Base-by-base conservation (phyloP, 192 early-diverging fungal species). In the Mortierella claussenii region DNA sequence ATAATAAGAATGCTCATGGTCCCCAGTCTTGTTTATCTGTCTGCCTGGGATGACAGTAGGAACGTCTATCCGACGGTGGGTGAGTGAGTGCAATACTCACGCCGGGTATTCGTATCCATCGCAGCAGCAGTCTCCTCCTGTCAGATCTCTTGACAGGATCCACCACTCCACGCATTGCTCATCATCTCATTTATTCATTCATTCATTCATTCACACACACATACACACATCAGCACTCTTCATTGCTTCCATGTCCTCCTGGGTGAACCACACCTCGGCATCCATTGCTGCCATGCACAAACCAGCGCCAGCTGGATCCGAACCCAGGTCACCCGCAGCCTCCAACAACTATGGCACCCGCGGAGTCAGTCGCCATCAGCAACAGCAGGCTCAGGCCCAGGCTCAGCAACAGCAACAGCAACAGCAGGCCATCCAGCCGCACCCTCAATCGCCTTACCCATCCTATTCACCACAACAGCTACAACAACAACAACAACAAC, bases 211-310 rank as follows among this genome's bases (percentile, higher is more conserved):
- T n/a, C n/a, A n/a, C 37, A 40, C 37, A 13, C 13, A 7, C 37
- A 40, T 40, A 10, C 8, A 40, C 37, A 21, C 21, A 23, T 6
- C 18, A 48, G n/a, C 7, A 48, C 7, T 24, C 44, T 46, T 31
- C 44, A 45, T n/a, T n/a, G n/a, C n/a, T n/a, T n/a, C n/a, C 21
- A 60, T 60, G 57, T 13, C 57, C 12, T 60, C 71, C 4, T 76
- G 71, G 71, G 71, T 76, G 12, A 76, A 76, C 31, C 71, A 76
- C 46, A 76, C 71, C 24, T 40, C 63, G 4, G 63, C 63, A 3
- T 52, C 70, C 24, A 74, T 74, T 26, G 15, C 13, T 24, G 44
- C n/a, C 32, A 30, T 13, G 21, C 31, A n/a, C 37, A 40, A 28
- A n/a, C 54, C 10, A 50, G 31, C 31, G 30, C 55, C 23, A 8